phyloP scores from a whole-genome alignment of 192 early-diverging fungal genomes.

The Entomortierella beljakovae region DNA sequence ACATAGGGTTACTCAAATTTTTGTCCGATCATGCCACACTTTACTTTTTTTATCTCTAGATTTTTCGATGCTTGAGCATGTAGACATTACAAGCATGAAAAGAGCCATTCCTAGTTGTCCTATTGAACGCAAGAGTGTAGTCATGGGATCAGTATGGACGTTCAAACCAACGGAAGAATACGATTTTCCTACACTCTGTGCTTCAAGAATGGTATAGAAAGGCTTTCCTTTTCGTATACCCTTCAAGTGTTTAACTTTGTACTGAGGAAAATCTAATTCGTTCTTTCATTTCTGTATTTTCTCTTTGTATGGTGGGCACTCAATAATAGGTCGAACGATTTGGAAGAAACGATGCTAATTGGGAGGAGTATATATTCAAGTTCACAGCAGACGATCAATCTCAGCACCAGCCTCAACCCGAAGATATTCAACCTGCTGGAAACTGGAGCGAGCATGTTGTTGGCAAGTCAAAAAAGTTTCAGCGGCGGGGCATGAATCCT shows the following conservation, averaged over 20 bases:
- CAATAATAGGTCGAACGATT: slow-evolving; percentile 77
- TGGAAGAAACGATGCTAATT: slow-evolving; percentile 81
- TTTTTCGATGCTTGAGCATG: slow-evolving; percentile 25
- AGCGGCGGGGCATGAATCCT: too few relatives aligned
- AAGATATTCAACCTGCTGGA: slow-evolving; percentile 12
- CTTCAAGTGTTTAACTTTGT: background rate
- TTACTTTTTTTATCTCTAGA: slow-evolving; percentile 8
- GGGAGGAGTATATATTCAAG: slow-evolving; percentile 78
- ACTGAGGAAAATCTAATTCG: too few relatives aligned
- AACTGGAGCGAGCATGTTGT: slow-evolving; percentile 16
- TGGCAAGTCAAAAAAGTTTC: background rate
- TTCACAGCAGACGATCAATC: slow-evolving; percentile 46
- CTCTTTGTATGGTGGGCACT: background rate
- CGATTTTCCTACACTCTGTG: slow-evolving; percentile 75
- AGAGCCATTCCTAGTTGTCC: slow-evolving; percentile 79
- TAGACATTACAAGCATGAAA: slow-evolving; percentile 23
- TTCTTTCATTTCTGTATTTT: too few relatives aligned
- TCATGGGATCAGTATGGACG: slow-evolving; percentile 93
- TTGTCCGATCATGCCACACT: slow-evolving; percentile 6
- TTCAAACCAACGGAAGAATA: slow-evolving; percentile 74
- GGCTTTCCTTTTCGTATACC: background rate
- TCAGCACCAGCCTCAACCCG: background rate
- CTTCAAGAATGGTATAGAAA: slow-evolving; percentile 75
- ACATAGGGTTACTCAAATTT: background rate
- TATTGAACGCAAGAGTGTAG: slow-evolving; percentile 84